Evolutionary conservation across 129 eudicot species (phyloP).

Genomic region (Flaveria brownii): DNA sequence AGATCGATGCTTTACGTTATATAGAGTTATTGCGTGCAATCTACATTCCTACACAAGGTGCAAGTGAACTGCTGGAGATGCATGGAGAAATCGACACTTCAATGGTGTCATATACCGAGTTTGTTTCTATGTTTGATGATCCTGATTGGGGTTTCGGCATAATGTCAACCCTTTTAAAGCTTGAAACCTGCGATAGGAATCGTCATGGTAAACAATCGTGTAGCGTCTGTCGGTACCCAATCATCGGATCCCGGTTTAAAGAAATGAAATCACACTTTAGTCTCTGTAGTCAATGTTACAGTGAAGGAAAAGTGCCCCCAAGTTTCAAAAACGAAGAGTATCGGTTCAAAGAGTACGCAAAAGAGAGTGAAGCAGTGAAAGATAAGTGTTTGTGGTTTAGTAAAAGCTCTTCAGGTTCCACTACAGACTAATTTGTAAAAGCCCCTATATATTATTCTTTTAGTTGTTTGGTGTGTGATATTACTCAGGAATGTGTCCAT

Average conservation of each 20-base stretch:
- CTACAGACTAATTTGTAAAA: conserved; percentile 30
- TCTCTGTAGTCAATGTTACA: conserved; percentile 84
- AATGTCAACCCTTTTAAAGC: conserved; percentile 68
- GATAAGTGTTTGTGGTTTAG: conserved; percentile 92
- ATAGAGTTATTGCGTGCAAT: conserved; percentile 73
- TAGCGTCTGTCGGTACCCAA: conserved; percentile 82
- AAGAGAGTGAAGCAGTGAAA: conserved; percentile 80
- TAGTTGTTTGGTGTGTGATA: conserved; percentile 36
- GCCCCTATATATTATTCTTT: conserved; percentile 36
- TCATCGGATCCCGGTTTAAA: conserved; percentile 86
- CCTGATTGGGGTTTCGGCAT: conserved; percentile 92
- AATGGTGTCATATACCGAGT: conserved; percentile 65
- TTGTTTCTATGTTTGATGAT: conserved; percentile 81
- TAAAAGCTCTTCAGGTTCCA: conserved; percentile 37
- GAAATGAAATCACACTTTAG: conserved; percentile 82
- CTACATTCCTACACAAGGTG: conserved; percentile 78
- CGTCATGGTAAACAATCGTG: conserved; percentile 87
- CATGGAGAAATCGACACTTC: conserved; percentile 78
- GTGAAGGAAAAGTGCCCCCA: conserved; percentile 96
- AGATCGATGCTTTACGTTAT: conserved; percentile 64
- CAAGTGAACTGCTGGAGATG: conserved; percentile 77
- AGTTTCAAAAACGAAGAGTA: conserved; percentile 75
- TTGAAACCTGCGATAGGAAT: conserved; percentile 74
- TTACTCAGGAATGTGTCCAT: conserved; percentile 28
- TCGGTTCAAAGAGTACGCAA: conserved; percentile 74